Evolutionary conservation across 306 rosid genomes (phyloP), one percentile per base, ranked within the genome.

Genomic region (Prunus salicina): DNA sequence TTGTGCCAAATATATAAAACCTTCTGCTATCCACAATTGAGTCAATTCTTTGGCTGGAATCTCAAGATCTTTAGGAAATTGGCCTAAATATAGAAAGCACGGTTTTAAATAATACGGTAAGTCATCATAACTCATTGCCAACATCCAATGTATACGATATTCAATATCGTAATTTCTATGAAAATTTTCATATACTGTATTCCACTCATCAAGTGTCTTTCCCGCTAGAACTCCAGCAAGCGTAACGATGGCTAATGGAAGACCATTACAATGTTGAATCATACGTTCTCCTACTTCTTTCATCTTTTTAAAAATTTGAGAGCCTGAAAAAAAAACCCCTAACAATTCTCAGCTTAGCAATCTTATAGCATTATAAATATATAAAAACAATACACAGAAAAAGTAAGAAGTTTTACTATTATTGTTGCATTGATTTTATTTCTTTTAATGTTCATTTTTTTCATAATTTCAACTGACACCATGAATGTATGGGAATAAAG

Each of bases 271-370:
- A 28, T 28, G 3, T 28, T 2, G 3, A 28, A 28, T 28, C 30
- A 28, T 28, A 2, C 66, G 5, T 12, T 0, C 68, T 14, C 73
- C 85, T 58, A 66, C 3, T 3, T 47, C 18, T 38, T 77, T 87
- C 86, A 87, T 30, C 91, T 70, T 27, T 72, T 69, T 43, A 60
- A 76, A 45, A 45, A 58, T n/a, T 68, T 82, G 13, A 86, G 61
- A 77, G 69, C 32, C 57, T 2, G 91, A 87, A 25, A 88, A 83
- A 5, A 91, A 45, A 45, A 43, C 6, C 30, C 30, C 30, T 28
- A 28, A 28, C 30, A 28, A 28, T 28, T 28, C 30, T 28, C 30
- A 28, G 30, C 3, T 28, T 28, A 28, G 3, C 30, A 28, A 28
- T 28, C 30, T 28, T 28, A 28, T 28, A 28, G 3, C 30, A 28